These are phyloP conservation scores for Sporopachydermia quercuum DNA, from an alignment of 805 yeast genomes.

Conservation along the genomic window DNA sequence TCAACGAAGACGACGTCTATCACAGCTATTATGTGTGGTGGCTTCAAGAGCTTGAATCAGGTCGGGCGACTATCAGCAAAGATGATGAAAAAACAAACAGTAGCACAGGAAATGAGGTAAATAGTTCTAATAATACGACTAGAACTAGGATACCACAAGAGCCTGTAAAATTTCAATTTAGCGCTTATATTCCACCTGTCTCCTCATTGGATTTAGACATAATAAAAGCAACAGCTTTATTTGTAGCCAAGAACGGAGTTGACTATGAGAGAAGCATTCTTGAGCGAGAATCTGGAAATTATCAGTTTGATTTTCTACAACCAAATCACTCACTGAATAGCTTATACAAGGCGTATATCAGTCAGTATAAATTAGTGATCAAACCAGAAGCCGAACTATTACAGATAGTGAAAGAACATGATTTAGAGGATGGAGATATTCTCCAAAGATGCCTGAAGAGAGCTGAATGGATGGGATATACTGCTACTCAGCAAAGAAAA, in stretches of 20 bases:
- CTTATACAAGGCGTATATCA: constrained; percentile 32
- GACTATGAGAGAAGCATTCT: constrained; percentile 26
- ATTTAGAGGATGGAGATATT: constrained; percentile 17
- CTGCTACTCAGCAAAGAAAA: constrained; percentile 22
- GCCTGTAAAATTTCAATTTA: constrained; percentile 18
- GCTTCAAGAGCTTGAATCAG: constrained; percentile 21
- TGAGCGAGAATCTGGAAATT: constrained; percentile 16
- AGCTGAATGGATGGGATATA: constrained; percentile 34
- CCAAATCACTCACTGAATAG: constrained; percentile 43
- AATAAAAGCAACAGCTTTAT: constrained; percentile 58
- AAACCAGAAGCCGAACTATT: constrained; percentile 12
- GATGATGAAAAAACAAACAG: too few relatives aligned
- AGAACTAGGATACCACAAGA: constrained; percentile 9
- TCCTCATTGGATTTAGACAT: constrained; percentile 52
- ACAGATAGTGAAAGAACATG: constrained; percentile 13
- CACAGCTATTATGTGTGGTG: constrained; percentile 41
- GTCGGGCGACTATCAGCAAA: constrained; percentile 7
- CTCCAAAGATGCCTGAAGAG: constrained; percentile 32
- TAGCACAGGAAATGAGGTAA: constrained; percentile 2
- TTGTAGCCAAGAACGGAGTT: constrained; percentile 45
- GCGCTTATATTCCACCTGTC: constrained; percentile 22
- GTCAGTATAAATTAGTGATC: constrained; percentile 37
- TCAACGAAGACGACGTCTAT: constrained; percentile 38
- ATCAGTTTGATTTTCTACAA: constrained; percentile 57
- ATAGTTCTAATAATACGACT: constrained; percentile 2